A percentile compares a stretch with the other conserved stretches of the same genome.
phyloP scores from a whole-genome alignment of 2,329 filamentous ascomycete species.

The Colletotrichum sp. region DNA sequence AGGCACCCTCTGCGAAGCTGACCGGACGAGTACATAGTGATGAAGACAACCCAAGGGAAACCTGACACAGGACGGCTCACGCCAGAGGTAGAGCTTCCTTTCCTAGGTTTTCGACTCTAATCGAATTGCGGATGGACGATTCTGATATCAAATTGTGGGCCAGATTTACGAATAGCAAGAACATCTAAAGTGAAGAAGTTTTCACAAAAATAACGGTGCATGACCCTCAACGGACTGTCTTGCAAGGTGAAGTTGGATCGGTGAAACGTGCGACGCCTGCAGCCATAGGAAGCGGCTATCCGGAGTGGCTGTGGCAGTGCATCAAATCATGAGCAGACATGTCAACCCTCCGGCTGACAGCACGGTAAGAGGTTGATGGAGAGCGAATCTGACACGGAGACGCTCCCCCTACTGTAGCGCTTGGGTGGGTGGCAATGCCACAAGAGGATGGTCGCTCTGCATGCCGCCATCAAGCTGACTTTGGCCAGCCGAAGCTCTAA shows the following conservation, averaged over 20 bases:
- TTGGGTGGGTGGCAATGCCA: not conserved
- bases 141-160: not conserved
- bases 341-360: not conserved
- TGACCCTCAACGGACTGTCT: not conserved
- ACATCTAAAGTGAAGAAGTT: not conserved
- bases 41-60: not conserved
- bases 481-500: not conserved
- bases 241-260: not conserved
- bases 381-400: not conserved
- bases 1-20: not conserved
- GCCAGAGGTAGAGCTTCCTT: not conserved
- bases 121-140: not conserved
- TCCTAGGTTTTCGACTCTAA: not conserved
- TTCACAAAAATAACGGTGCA: not conserved
- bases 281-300: not conserved
- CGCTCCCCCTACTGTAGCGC: not conserved
- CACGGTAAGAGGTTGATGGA: not conserved
- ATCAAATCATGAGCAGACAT: not conserved
- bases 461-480: not conserved
- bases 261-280: not conserved
- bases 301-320: not conserved
- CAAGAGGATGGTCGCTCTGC: not conserved
- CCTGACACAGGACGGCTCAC: not conserved
- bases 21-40: not conserved
- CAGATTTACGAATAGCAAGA: not conserved